Base-by-base conservation (phyloP, 2,329 filamentous ascomycete genomes). In the Coniochaeta sp. region DNA sequence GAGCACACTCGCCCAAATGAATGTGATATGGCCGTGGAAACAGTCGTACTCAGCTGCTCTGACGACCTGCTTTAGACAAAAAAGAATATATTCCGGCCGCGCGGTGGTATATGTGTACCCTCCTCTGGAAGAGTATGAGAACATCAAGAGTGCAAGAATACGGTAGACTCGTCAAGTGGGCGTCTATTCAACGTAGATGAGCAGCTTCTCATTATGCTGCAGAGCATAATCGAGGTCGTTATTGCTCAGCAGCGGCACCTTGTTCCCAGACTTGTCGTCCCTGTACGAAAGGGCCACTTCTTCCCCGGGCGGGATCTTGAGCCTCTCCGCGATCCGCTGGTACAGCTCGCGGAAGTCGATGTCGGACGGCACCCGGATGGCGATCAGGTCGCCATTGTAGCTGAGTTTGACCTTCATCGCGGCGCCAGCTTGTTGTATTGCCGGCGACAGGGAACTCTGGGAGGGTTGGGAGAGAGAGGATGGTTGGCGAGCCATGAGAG, bases 381-480 rank as follows among this genome's bases (percentile, higher is more conserved):
- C 90, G 65, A 97, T 93, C 60, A 96, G 85, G 66, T 97, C 93
- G 62, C 93, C 89, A 65, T 93, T 90, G 77, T 91, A 97, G 77
- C 90, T 95, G 59, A 97, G 89, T 77, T 98, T 98, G 72, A 98
- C 90, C 74, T 97, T 98, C 78, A 97, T 88, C 3, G 85, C 82
- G 8, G 81, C 76, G 7, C 76, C 70, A 36, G 73, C 71, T 59
- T 79, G 75, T 62, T 74, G 76, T 58, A 80, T 71, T 19, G 75
- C 78, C 0, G 79, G 79, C 10, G 79, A 79, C 61, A 87, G 73
- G 6, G 82, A 88, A 40, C 81, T 82, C 57, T 83, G 80, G 0
- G 81, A 82, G 6, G 80, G 79, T 59, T 82, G 81, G 2, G 79
- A 80, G 2, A 81, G 68, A 22, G 76, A 78, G 16, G 76, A 81